Base-by-base conservation (phyloP, 23 red algal species). In the Pyropia yezoensis region DNA sequence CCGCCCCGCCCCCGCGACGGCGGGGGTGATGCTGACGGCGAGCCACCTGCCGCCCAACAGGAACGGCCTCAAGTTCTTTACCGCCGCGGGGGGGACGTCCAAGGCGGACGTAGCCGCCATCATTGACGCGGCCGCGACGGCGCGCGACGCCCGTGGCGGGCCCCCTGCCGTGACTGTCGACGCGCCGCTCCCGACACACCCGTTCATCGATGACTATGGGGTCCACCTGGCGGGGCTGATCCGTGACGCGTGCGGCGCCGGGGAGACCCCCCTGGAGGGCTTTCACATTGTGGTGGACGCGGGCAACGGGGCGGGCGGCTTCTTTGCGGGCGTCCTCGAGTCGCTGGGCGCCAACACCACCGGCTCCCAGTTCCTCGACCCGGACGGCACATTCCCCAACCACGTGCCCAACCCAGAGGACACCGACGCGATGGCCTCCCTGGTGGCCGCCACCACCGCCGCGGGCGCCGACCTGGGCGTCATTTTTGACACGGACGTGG, bases 21-120 rank as follows among this genome's bases (percentile, higher is more conserved):
- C 63, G 27, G 81, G 80, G 16, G 67, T 83, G 32, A 95, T 95
- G 89, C 74, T 95, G 3, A 95, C 89, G 13, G 89, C 89, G 16
- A 79, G 71, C 21, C 89, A 95, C 49, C 54, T 95, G 26, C 89
- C 89, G 14, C 81, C 81, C 16, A 75, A 95, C 47, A 57, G 89
- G 15, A 95, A 95, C 55, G 89, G 89, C 64, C 57, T 95, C 51
- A 95, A 95, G 75, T 95, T 87, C 52, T 95, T 95, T 61, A 95
- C 89, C 9, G n/a, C 23, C 16, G 25, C 56, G 12, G 89, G 89
- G 27, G 78, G 80, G 14, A 65, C 80, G 18, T 52, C 76, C 33
- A 95, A 95, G 65, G 45, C 13, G 30, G 59, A 61, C 23, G 69
- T 95, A 8, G 47, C 50, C 9, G 75, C 67, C 60, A 32, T 93